Base-by-base conservation (phyloP, 1,139 yeast species). In the Groenewaldozyma sp. region DNA sequence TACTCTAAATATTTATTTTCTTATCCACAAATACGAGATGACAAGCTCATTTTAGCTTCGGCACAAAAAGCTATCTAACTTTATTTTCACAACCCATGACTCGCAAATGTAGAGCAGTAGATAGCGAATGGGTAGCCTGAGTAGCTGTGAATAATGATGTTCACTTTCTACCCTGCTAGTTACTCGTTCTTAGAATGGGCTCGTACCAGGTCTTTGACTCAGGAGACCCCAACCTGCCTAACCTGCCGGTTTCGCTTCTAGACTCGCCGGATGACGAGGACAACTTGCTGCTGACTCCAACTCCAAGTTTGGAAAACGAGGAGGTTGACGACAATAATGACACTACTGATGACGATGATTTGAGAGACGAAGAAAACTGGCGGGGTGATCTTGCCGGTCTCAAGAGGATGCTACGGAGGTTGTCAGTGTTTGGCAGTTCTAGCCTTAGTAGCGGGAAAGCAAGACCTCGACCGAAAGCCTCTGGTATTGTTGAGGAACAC, bases 151-250 rank as follows among this genome's bases (percentile, higher is more conserved):
- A n/a, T n/a, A n/a, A n/a, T n/a, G n/a, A n/a, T n/a, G n/a, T n/a
- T n/a, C n/a, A n/a, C n/a, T n/a, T n/a, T n/a, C n/a, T n/a, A n/a
- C n/a, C n/a, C n/a, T n/a, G n/a, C n/a, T n/a, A n/a, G n/a, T n/a
- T n/a, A n/a, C n/a, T n/a, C n/a, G n/a, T n/a, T n/a, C n/a, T n/a
- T n/a, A n/a, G n/a, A n/a, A n/a, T 27, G 31, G 31, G 17, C 5
- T 17, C 33, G 34, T 37, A 24, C 21, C 37, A 40, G 16, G 51
- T 65, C 3, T 67, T 54, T 38, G 71, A 67, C 46, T 65, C 70
- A 1, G 63, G 54, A 3, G 71, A 67, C 43, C 70, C 71, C 0
- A 48, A 49, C 20, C 56, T 60, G 10, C 72, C 72, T 3, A 49
- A 63, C 39, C 45, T 67, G 17, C 71, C 72, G 0, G n/a, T n/a